phyloP scores from a whole-genome alignment of 331 rosid genomes.

The Quercus lobata region DNA sequence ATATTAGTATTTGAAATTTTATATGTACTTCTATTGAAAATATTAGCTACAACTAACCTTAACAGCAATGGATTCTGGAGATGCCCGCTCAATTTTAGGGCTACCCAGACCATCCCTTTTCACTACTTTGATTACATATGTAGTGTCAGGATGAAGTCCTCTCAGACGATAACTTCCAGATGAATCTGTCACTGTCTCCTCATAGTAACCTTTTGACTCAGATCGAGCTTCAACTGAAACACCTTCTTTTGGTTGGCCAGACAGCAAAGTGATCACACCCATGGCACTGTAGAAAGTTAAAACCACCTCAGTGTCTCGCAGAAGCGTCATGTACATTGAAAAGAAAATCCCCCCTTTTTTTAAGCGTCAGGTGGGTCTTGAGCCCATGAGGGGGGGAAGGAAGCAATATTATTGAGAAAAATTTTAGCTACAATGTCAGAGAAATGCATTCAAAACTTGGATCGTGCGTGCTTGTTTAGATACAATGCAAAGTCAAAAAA shows the following conservation, averaged over 20 bases:
- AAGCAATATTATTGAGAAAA: background rate
- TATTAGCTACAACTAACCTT: constrained; percentile 44
- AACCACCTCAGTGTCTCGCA: constrained; percentile 30
- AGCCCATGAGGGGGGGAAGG: background rate
- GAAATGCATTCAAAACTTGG: background rate
- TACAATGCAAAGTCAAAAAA: constrained; percentile 15
- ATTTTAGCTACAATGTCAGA: too few species aligned
- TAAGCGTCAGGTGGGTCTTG: too few species aligned
- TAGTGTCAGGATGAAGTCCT: constrained; percentile 86
- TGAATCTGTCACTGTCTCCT: constrained; percentile 89
- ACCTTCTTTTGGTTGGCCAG: constrained; percentile 98
- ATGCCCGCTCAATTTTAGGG: constrained; percentile 79
- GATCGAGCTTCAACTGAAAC: constrained; percentile 92
- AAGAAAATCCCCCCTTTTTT: background rate
- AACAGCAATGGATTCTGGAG: constrained; percentile 66
- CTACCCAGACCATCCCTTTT: constrained; percentile 53
- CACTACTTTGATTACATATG: constrained; percentile 66
- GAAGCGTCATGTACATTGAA: constrained; percentile 12
- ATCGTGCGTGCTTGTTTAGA: constrained; percentile 3
- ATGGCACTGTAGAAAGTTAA: constrained; percentile 60
- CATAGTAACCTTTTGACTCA: constrained; percentile 85
- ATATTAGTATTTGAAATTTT: background rate
- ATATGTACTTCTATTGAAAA: background rate
- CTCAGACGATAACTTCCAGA: constrained; percentile 85
- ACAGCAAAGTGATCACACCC: constrained; percentile 67